These are phyloP conservation scores for Eucalyptus marginata DNA, from an alignment of 345 rosid species.

Conservation along the genomic window DNA sequence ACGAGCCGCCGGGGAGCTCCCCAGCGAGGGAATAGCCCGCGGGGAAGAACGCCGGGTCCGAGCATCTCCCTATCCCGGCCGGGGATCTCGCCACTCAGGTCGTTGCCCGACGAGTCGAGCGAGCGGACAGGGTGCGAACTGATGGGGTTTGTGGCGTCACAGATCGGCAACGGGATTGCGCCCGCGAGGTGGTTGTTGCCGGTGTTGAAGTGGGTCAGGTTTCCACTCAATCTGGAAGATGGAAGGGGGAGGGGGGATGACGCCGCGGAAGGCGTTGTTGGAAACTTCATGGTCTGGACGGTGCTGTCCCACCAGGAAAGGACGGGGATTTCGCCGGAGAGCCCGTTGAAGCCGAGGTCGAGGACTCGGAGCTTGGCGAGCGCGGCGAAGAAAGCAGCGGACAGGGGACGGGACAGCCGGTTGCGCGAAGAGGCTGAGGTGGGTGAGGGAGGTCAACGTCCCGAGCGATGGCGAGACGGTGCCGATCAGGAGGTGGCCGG, in stretches of 20 bases:
- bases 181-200: slow-evolving; percentile 66
- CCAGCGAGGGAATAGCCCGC: slow-evolving; percentile 62
- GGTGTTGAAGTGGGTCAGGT: slow-evolving; percentile 45
- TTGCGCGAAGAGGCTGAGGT: slow-evolving; percentile 58
- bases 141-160: slow-evolving; percentile 4
- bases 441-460: slow-evolving; percentile 26
- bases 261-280: slow-evolving; percentile 41
- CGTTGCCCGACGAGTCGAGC: slow-evolving; percentile 57
- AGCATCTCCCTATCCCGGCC: slow-evolving; percentile 38
- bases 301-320: not conserved
- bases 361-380: slow-evolving; percentile 35
- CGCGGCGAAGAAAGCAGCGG: slow-evolving; percentile 28
- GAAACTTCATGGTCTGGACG: slow-evolving; percentile 41
- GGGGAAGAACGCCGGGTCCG: slow-evolving; percentile 23
- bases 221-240: slow-evolving; percentile 33
- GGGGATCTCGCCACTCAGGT: slow-evolving; percentile 28
- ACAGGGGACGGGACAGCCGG: slow-evolving; percentile 32
- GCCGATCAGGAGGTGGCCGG: slow-evolving; percentile 38
- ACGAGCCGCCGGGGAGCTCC: slow-evolving; percentile 43
- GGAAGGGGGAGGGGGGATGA: not conserved
- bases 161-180: slow-evolving; percentile 39
- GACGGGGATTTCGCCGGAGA: slow-evolving; percentile 39
- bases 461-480: slow-evolving; percentile 26
- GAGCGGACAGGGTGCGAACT: slow-evolving; percentile 12
- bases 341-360: slow-evolving; percentile 59